Evolutionary conservation across 2,329 filamentous ascomycete species (phyloP).

Genomic region (Colletotrichum graminicola): DNA sequence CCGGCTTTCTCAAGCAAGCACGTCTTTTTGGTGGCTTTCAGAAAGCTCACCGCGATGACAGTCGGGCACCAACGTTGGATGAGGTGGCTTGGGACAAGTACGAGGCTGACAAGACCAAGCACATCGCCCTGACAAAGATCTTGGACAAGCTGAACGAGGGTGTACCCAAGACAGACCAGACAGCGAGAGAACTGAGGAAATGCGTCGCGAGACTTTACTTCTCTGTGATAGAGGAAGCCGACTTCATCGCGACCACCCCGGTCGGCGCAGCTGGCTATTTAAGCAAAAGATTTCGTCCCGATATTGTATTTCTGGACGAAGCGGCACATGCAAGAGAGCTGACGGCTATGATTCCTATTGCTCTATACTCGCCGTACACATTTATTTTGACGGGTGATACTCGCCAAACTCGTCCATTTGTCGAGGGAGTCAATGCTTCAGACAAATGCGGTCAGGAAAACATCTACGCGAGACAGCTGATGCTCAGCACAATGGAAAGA

Average conservation of each 20-base stretch:
- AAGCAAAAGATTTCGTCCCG: conserved; percentile 74
- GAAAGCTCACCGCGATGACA: background rate
- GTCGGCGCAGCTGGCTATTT: conserved; percentile 54
- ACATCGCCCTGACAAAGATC: conserved; percentile 53
- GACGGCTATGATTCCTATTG: conserved; percentile 59
- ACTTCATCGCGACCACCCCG: conserved; percentile 62
- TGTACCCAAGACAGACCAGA: conserved; percentile 42
- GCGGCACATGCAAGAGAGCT: conserved; percentile 61
- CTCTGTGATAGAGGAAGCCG: conserved; percentile 53
- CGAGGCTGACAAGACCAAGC: conserved; percentile 48
- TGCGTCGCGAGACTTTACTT: conserved; percentile 54
- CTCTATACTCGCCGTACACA: conserved; percentile 55
- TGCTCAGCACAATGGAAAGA: conserved; percentile 55
- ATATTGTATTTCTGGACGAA: conserved; percentile 89
- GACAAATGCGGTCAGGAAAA: conserved; percentile 1
- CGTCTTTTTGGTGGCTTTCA: background rate
- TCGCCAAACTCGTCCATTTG: conserved; percentile 59
- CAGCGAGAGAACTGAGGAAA: conserved; percentile 44
- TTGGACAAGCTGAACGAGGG: conserved; percentile 47
- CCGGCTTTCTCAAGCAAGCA: conserved; percentile 33
- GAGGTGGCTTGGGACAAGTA: conserved; percentile 58
- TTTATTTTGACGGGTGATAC: conserved; percentile 62
- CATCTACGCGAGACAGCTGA: conserved; percentile 34
- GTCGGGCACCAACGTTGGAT: conserved; percentile 53
- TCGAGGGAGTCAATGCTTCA: conserved; percentile 46